phyloP scores from a whole-genome alignment of 2,329 filamentous ascomycete genomes.

The Mycosphaerella arachidis region DNA sequence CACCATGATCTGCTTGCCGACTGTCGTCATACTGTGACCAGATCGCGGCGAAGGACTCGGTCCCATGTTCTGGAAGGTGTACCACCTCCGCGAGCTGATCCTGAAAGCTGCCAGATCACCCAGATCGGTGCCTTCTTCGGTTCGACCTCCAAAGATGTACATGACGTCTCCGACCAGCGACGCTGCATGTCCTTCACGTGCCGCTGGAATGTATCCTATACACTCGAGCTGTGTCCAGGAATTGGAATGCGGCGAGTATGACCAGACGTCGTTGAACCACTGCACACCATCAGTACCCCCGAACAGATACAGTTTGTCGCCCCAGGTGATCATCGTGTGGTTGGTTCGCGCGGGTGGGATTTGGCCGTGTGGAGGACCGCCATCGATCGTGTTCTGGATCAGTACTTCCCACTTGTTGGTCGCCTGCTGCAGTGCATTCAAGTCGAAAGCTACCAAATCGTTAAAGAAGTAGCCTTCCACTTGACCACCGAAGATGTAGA shows the following conservation, averaged over 20 bases:
- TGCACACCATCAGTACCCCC: conserved; percentile 91
- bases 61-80: conserved; percentile 99
- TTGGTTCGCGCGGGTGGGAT: conserved; percentile 89
- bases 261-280: conserved; percentile 99
- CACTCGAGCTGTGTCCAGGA: conserved; percentile 86
- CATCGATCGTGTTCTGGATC: conserved; percentile 67
- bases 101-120: conserved; percentile 87
- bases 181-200: conserved; percentile 90
- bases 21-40: conserved; percentile 95
- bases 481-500: conserved; percentile 95
- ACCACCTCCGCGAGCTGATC: conserved; percentile 84
- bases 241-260: conserved; percentile 79
- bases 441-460: conserved; percentile 87
- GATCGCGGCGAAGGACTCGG: conserved; percentile 89
- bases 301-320: conserved; percentile 94
- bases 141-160: conserved; percentile 97
- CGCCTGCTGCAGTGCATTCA: conserved; percentile 88
- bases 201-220: conserved; percentile 92
- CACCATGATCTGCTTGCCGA: conserved; percentile 87
- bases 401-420: conserved; percentile 93
- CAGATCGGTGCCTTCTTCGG: conserved; percentile 85
- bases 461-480: conserved; percentile 99
- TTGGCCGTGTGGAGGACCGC: conserved; percentile 56
- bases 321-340: conserved; percentile 84
- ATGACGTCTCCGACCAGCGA: conserved; percentile 95